Percentiles rank a stretch among this genome's conserved stretches.
phyloP scores from a whole-genome alignment of 2,329 filamentous ascomycete genomes.

The Epichloe festucae region DNA sequence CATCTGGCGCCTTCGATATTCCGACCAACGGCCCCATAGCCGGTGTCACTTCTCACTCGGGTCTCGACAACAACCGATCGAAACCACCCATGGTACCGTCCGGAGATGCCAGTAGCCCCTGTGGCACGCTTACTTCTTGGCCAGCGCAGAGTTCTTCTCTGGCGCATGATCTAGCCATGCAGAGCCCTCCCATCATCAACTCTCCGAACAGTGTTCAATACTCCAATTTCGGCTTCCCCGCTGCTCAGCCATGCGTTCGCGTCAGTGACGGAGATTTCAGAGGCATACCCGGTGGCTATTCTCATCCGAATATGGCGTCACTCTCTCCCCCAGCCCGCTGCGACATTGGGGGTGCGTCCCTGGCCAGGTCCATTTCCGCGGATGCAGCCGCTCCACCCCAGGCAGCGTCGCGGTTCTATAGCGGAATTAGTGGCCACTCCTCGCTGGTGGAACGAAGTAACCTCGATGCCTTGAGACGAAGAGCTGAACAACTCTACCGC shows the following conservation, averaged over 20 bases:
- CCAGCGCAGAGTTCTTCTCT: background rate
- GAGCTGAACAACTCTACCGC: slow-evolving; percentile 42
- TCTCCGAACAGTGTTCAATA: background rate
- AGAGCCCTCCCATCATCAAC: slow-evolving; percentile 1
- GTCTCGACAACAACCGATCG: slow-evolving; percentile 1
- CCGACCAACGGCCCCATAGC: slow-evolving; percentile 12
- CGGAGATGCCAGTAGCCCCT: background rate
- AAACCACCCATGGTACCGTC: background rate
- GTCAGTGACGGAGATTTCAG: background rate
- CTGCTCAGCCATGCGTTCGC: background rate
- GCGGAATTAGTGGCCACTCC: slow-evolving; percentile 28
- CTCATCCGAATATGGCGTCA: slow-evolving; percentile 5
- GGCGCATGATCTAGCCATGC: background rate
- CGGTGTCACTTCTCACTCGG: slow-evolving; percentile 2
- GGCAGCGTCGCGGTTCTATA: slow-evolving; percentile 22
- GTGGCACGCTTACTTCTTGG: background rate
- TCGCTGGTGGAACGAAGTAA: slow-evolving; percentile 28
- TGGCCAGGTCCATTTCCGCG: slow-evolving; percentile 18
- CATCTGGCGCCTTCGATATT: slow-evolving; percentile 23
- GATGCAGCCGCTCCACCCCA: slow-evolving; percentile 19
- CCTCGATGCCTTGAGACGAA: slow-evolving; percentile 38
- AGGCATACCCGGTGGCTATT: background rate
- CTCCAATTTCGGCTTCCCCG: background rate
- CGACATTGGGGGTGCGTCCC: slow-evolving; percentile 10
- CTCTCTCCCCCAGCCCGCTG: slow-evolving; percentile 6